Base-by-base conservation (phyloP, 2,329 filamentous ascomycete genomes). In the Hymenoscyphus fraxineus region DNA sequence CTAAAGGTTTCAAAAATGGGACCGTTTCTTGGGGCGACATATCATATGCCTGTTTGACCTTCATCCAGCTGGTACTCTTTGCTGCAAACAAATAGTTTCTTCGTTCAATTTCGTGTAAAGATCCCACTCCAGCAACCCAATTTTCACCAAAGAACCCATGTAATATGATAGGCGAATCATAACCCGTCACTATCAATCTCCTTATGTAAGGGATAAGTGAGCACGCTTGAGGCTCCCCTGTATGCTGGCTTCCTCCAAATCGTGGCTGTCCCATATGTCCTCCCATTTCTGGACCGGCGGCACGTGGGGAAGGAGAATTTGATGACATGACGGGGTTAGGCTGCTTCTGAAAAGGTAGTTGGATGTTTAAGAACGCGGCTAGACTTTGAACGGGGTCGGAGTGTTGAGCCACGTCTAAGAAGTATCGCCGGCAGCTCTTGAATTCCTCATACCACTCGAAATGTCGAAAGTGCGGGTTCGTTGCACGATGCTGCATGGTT, bases 141-240 rank as follows among this genome's bases (percentile, higher is more conserved):
- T 96, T 90, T 69, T 97, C 91, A n/a, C 95, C 95, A 72, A 98
- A 99, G 80, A 97, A 97, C 12, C 93, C 93, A 74, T 97, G 92
- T 66, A 99, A 80, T n/a, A 98, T 88, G 0, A 88, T 88, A 0
- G 90, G 88, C 51, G 88, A 88, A 76, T 98, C 95, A 80, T 96
- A 95, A 1, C 93, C 94, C 0, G 94, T 98, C 16, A 92, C 92
- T 58, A 98, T 88, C 1, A 98, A 84, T 16, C 95, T 91, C 40
- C 94, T 89, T 67, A 98, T 88, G 76, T 96, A 99, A 0, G 95
- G 94, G 3, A 95, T 85, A 12, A 97, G 81, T 1, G 91, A 92
- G 57, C 93, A 82, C 6, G 66, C 58, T 22, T 72, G 71, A 10
- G 72, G 63, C 15, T 69, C 64, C 4, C 66, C 60, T 6, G 62